Conservation (phyloP, 1,284 basidiomycete genomes). For the Pyrrhoderma noxium region DNA sequence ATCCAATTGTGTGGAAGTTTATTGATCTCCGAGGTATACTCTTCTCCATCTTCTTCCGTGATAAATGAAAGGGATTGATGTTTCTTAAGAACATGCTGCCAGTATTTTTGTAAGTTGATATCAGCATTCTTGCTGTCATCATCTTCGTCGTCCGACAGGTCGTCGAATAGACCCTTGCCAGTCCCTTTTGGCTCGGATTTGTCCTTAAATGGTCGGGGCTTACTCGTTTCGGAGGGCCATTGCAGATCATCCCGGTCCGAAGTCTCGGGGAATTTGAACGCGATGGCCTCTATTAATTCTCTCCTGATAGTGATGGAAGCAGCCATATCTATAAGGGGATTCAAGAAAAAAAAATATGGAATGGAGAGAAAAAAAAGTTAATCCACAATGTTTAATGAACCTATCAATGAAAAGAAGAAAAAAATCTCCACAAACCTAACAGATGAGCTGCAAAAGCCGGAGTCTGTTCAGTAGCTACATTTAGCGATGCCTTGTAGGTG, state of each 20-base stretch:
- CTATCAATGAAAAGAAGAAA: slow-evolving; percentile 6
- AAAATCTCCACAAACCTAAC: slow-evolving; percentile 46
- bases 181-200: slow-evolving; percentile 23
- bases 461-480: slow-evolving; percentile 42
- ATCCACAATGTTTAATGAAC: background rate
- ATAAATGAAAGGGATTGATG: slow-evolving; percentile 45
- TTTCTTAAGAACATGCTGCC: slow-evolving; percentile 47
- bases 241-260: slow-evolving; percentile 47
- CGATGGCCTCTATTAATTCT: slow-evolving; percentile 69
- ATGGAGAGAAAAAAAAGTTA: no score
- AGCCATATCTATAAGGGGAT: slow-evolving; percentile 45
- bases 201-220: slow-evolving; percentile 29
- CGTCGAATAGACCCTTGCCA: slow-evolving; percentile 26
- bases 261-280: slow-evolving; percentile 49
- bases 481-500: slow-evolving; percentile 74
- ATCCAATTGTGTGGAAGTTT: slow-evolving; percentile 77
- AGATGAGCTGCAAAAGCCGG: slow-evolving; percentile 53
- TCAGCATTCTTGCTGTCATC: slow-evolving; percentile 29
- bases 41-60: no score
- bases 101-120: slow-evolving; percentile 43
- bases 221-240: slow-evolving; percentile 53
- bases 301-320: slow-evolving; percentile 71
- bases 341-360: no score
- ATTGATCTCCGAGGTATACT: slow-evolving; percentile 28
- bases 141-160: slow-evolving; percentile 33